Base-by-base conservation (phyloP, 345 rosid species). In the Arabis hirsuta region DNA sequence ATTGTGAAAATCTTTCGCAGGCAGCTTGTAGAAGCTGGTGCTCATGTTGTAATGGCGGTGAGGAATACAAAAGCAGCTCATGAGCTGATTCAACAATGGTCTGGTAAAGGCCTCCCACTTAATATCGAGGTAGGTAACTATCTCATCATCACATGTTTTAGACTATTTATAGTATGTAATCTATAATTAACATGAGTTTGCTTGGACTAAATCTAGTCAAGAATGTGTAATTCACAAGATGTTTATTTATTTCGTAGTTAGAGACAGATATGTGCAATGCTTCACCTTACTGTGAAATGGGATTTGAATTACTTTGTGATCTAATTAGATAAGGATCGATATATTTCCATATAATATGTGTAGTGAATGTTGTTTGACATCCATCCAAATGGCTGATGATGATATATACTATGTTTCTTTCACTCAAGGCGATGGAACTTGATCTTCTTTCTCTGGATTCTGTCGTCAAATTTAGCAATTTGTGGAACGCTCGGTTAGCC, bases 31-130 rank as follows among this genome's bases (percentile, higher is more conserved):
- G 93, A 91, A 74, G 87, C 90, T 16, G 98, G 96, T 9, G 98
- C 98, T n/a, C 96, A 85, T 78, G 95, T 91, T 66, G 83, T 91
- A 4, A 91, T 91, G 98, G 97, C 97, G 0, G 98, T 94, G 20
- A 88, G 98, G 82, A 89, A 91, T 39, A 70, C 85, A 1, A 85
- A 81, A 73, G 86, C 78, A 19, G 98, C 91, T 55, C 78, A 78
- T 8, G 92, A 85, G 22, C 73, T 93, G 72, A 87, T 90, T 67
- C 91, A 80, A n/a, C 84, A 77, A 51, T 90, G 87, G 90, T 71
- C 88, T 51, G 90, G 82, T 24, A 60, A 66, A 48, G 94, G 88
- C 50, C 87, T 85, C 27, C 91, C 90, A n/a, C 95, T 87, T 26
- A 87, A 89, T 67, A 43, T 89, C 14, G 93, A 91, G 91, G 92